phyloP scores from a whole-genome alignment of 1,139 yeast genomes.

The Protomyces lactucae-debilis region DNA sequence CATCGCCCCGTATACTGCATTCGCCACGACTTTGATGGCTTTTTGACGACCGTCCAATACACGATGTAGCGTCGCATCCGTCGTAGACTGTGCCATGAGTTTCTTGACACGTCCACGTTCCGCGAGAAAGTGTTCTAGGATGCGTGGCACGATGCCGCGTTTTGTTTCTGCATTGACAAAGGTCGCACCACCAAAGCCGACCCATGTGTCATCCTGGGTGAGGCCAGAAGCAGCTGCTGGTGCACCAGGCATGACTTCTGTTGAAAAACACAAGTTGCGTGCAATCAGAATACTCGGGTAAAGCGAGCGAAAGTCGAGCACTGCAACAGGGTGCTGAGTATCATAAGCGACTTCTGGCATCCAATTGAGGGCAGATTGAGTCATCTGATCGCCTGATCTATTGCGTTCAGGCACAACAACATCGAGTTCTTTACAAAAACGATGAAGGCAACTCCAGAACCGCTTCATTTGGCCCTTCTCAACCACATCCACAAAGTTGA shows the following conservation, averaged over 20 bases:
- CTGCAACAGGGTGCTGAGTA: conserved; percentile 17
- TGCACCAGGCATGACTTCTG: conserved; percentile 11
- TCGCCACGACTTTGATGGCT: conserved; percentile 23
- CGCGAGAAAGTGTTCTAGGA: conserved; percentile 19
- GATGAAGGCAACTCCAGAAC: conserved; percentile 18
- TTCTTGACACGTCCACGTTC: conserved; percentile 15
- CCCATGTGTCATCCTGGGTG: conserved; percentile 2
- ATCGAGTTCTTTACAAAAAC: conserved; percentile 13
- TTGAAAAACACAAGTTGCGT: conserved; percentile 21
- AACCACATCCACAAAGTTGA: conserved; percentile 17
- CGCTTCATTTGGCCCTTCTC: conserved; percentile 23
- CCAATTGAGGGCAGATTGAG: conserved; percentile 21
- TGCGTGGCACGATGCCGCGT: conserved; percentile 22
- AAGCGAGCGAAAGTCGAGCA: conserved; percentile 18
- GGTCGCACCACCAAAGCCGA: conserved; percentile 21
- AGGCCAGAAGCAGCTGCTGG: neutral
- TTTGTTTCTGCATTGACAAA: conserved; percentile 11
- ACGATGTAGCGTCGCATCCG: conserved; percentile 9
- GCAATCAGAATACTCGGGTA: conserved; percentile 25
- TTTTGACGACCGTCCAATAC: conserved; percentile 26
- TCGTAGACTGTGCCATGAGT: neutral
- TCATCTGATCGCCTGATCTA: conserved; percentile 17
- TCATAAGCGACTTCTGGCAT: conserved; percentile 27
- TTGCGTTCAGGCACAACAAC: conserved; percentile 18
- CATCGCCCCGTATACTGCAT: conserved; percentile 24